phyloP scores from a whole-genome alignment of 2,329 filamentous ascomycete species.

The Colletotrichum costaricense region DNA sequence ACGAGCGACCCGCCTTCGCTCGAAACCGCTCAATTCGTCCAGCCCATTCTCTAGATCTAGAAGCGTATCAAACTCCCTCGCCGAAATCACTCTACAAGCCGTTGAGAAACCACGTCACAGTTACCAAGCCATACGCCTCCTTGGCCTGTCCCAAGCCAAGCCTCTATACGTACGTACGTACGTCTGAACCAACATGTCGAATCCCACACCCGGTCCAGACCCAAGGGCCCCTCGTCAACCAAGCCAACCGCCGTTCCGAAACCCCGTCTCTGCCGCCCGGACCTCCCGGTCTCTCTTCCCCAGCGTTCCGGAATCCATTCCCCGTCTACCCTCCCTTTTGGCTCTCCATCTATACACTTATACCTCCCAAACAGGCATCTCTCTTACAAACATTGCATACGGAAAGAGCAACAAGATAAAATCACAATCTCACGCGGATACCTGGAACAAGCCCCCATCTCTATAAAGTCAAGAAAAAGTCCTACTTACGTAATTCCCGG shows the following conservation, averaged over 20 bases:
- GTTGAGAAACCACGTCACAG: too few relatives aligned
- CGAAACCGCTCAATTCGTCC: too few relatives aligned
- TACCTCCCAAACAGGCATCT: background rate
- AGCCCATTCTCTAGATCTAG: too few relatives aligned
- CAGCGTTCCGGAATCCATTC: background rate
- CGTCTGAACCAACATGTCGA: too few relatives aligned
- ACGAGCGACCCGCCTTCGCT: too few relatives aligned
- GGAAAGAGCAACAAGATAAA: background rate
- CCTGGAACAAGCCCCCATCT: background rate
- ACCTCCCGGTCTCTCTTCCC: background rate
- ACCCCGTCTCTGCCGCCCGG: background rate
- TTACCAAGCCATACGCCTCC: too few relatives aligned
- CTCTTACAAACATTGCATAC: background rate
- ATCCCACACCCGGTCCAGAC: too few relatives aligned
- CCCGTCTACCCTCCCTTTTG: background rate
- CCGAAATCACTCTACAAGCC: too few relatives aligned
- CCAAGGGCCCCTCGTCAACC: background rate
- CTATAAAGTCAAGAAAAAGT: background rate
- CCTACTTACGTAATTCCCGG: conserved; percentile 31
- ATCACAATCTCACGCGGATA: background rate
- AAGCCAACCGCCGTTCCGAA: background rate
- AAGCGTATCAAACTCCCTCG: too few relatives aligned
- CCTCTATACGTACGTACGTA: too few relatives aligned
- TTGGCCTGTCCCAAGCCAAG: too few relatives aligned
- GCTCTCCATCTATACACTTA: background rate